phyloP scores from a whole-genome alignment of 345 rosid genomes.

The Cardiospermum halicacabum region DNA sequence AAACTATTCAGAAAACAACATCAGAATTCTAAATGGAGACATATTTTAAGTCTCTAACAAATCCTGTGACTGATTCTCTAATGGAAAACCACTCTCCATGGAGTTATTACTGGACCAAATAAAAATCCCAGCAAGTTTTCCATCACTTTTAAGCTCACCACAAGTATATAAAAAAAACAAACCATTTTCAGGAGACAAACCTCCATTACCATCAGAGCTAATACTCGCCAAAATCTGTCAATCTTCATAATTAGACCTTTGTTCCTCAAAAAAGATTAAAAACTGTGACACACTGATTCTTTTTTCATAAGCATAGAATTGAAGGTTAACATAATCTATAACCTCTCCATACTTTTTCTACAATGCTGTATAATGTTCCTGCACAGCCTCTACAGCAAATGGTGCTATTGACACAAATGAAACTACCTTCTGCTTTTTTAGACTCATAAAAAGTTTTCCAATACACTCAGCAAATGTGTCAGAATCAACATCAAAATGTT shows the following conservation, averaged over 20 bases:
- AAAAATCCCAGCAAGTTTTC: too few relatives aligned
- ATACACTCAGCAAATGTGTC: constrained; percentile 52
- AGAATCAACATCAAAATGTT: constrained; percentile 45
- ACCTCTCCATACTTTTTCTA: constrained; percentile 51
- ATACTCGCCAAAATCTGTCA: constrained; percentile 45
- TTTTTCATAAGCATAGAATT: constrained; percentile 45
- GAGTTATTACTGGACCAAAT: too few relatives aligned
- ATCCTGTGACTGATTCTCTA: too few relatives aligned
- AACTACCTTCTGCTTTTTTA: constrained; percentile 23
- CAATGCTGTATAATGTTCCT: constrained; percentile 41
- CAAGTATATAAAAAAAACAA: constrained; percentile 51
- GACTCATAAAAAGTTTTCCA: constrained; percentile 34
- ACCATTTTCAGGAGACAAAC: constrained; percentile 35
- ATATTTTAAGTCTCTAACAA: too few relatives aligned
- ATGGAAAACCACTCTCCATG: too few relatives aligned
- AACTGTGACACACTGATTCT: constrained; percentile 39
- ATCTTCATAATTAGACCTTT: constrained; percentile 35
- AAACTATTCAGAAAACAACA: too few relatives aligned
- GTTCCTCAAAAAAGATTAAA: constrained; percentile 26
- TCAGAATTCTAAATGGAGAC: too few relatives aligned
- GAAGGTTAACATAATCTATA: constrained; percentile 55
- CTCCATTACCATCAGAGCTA: constrained; percentile 41
- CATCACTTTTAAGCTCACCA: constrained; percentile 18
- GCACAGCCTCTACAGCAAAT: constrained; percentile 30
- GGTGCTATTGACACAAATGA: constrained; percentile 53